A percentile compares a stretch with the other conserved stretches of the same genome.
These are phyloP conservation scores for Pseudogymnoascus sp. DNA, from an alignment of 2,329 filamentous ascomycete genomes.

Conservation along the genomic window DNA sequence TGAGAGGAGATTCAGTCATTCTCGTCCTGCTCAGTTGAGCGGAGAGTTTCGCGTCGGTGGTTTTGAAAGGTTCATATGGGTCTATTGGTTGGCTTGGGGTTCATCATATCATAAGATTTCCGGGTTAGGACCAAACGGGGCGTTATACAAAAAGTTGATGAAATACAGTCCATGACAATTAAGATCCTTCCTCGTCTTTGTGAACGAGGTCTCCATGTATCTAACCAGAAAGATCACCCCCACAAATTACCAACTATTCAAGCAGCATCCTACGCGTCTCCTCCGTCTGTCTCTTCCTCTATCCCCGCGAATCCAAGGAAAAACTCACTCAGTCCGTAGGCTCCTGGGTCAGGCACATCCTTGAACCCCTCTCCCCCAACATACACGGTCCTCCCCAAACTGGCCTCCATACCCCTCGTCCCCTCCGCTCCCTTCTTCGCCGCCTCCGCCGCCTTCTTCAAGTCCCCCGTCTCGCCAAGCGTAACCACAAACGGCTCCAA, in stretches of 20 bases:
- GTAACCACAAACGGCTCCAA: conserved; percentile 78
- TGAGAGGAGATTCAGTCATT: conserved; percentile 33
- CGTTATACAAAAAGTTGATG: conserved; percentile 19
- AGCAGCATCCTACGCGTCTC: background rate
- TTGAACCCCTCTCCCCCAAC: conserved; percentile 69
- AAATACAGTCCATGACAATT: conserved; percentile 14
- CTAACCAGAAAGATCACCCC: conserved; percentile 3
- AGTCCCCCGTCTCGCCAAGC: conserved; percentile 56
- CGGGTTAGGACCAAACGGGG: conserved; percentile 8
- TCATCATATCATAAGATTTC: conserved; percentile 10
- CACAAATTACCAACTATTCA: conserved; percentile 4
- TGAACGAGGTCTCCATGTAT: background rate
- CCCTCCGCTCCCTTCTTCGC: conserved; percentile 68
- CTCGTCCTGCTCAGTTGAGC: conserved; percentile 30
- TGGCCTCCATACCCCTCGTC: conserved; percentile 89
- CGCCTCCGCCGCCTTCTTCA: conserved; percentile 67
- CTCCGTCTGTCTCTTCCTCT: conserved; percentile 15
- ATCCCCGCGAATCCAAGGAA: conserved; percentile 64
- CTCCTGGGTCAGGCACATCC: conserved; percentile 72
- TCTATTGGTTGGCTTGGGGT: conserved; percentile 10
- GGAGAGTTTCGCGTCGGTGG: conserved; percentile 9
- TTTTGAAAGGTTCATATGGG: conserved; percentile 11
- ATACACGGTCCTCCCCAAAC: conserved; percentile 75
- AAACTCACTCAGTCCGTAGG: conserved; percentile 68
- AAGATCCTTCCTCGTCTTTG: background rate